phyloP scores from a whole-genome alignment of 2,329 filamentous ascomycete genomes.

The Bipolaris sorokiniana region DNA sequence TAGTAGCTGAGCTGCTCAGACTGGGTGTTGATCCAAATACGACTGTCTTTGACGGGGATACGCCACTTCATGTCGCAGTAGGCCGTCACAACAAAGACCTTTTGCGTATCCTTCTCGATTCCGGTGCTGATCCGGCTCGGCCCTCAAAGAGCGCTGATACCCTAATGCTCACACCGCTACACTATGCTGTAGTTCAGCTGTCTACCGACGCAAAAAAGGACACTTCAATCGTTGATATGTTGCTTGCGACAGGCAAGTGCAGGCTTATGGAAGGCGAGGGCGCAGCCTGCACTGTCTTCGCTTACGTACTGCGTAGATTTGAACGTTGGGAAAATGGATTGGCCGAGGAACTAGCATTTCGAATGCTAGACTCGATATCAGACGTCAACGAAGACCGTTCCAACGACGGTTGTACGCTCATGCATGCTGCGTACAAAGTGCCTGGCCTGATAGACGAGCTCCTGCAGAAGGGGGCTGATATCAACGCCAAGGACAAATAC shows the following conservation, averaged over 20 bases:
- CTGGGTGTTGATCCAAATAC: constrained; percentile 24
- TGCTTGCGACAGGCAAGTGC: not conserved
- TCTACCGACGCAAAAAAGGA: not conserved
- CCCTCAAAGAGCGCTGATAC: not conserved
- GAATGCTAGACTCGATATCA: not conserved
- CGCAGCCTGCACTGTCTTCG: not conserved
- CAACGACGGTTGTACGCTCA: not conserved
- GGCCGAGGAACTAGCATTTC: not conserved
- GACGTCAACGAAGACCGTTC: not conserved
- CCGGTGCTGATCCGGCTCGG: not conserved
- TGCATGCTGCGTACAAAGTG: not conserved
- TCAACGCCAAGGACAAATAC: not conserved
- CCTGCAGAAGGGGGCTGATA: not conserved
- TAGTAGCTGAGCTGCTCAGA: constrained; percentile 19
- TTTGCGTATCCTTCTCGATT: constrained; percentile 18
- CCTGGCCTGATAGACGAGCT: not conserved
- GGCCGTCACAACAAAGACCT: constrained; percentile 15
- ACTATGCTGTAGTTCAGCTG: not conserved
- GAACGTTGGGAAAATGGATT: not conserved
- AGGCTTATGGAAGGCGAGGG: not conserved
- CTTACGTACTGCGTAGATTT: not conserved
- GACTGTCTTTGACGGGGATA: constrained; percentile 16
- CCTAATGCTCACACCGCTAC: not conserved
- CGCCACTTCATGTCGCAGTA: constrained; percentile 23
- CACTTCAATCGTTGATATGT: not conserved